phyloP scores from a whole-genome alignment of 306 rosid species.

The Fragaria vesca region DNA sequence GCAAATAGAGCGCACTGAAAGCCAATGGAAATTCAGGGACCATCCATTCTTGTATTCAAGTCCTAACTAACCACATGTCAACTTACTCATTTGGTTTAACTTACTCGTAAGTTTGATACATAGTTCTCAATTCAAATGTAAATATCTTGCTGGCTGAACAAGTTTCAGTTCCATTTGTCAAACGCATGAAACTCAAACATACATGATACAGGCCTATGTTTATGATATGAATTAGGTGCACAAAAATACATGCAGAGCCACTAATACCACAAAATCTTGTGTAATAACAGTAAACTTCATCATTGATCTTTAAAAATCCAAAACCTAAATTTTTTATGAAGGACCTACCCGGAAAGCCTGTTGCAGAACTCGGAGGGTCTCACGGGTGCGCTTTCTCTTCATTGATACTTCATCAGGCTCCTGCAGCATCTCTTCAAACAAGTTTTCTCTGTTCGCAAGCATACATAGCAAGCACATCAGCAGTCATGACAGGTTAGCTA shows the following conservation, averaged over 20 bases:
- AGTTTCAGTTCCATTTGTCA: neutral
- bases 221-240: neutral
- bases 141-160: neutral
- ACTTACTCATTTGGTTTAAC: neutral
- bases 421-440: conserved; percentile 94
- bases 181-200: neutral
- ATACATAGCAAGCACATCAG: conserved; percentile 28
- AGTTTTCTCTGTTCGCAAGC: conserved; percentile 65
- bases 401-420: conserved; percentile 85
- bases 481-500: conserved; percentile 7
- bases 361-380: conserved; percentile 81
- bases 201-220: neutral
- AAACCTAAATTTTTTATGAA: conserved; percentile 10
- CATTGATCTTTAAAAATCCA: neutral
- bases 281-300: neutral
- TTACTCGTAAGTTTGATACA: neutral
- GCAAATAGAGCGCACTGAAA: neutral
- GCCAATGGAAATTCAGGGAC: neutral
- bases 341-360: conserved; percentile 80
- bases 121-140: neutral
- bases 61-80: neutral
- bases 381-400: conserved; percentile 87
- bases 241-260: neutral
- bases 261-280: neutral
- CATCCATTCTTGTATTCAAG: neutral